phyloP scores from a whole-genome alignment of 768 basidiomycete genomes.

The Termitomyces sp. region DNA sequence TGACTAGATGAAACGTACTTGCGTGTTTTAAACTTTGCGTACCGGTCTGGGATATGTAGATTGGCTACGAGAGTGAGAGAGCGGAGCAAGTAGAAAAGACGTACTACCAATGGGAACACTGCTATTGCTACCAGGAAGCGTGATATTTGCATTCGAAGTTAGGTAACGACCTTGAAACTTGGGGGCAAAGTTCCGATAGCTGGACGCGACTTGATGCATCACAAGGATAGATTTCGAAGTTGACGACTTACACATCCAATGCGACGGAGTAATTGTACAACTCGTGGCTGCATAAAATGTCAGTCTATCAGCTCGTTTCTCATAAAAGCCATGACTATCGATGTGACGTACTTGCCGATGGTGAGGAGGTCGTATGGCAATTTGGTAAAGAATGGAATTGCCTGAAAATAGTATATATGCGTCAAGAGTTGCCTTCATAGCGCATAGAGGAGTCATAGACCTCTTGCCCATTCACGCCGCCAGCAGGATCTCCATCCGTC shows the following conservation, averaged over 20 bases:
- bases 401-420: slow-evolving; percentile 25
- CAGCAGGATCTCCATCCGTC: slow-evolving; percentile 66
- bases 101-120: slow-evolving; percentile 33
- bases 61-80: neutral
- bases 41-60: slow-evolving; percentile 36
- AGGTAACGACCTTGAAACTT: slow-evolving; percentile 68
- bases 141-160: slow-evolving; percentile 82
- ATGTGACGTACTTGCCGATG: slow-evolving; percentile 70
- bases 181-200: slow-evolving; percentile 59
- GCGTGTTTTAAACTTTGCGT: slow-evolving; percentile 65
- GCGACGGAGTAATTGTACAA: slow-evolving; percentile 66
- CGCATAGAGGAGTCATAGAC: slow-evolving; percentile 24
- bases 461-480: slow-evolving; percentile 68
- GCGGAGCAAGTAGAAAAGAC: neutral
- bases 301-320: no score
- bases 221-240: neutral
- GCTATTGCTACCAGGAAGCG: slow-evolving; percentile 39
- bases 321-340: neutral
- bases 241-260: slow-evolving; percentile 51
- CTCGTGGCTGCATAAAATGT: slow-evolving; percentile 53
- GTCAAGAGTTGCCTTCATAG: no score
- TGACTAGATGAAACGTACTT: slow-evolving; percentile 38
- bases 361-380: slow-evolving; percentile 80
- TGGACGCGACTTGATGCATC: slow-evolving; percentile 14
- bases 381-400: slow-evolving; percentile 68